A percentile compares a stretch with the other conserved stretches of the same genome.
Conservation (phyloP, 768 basidiomycete species). For the Panellus pusillus region DNA sequence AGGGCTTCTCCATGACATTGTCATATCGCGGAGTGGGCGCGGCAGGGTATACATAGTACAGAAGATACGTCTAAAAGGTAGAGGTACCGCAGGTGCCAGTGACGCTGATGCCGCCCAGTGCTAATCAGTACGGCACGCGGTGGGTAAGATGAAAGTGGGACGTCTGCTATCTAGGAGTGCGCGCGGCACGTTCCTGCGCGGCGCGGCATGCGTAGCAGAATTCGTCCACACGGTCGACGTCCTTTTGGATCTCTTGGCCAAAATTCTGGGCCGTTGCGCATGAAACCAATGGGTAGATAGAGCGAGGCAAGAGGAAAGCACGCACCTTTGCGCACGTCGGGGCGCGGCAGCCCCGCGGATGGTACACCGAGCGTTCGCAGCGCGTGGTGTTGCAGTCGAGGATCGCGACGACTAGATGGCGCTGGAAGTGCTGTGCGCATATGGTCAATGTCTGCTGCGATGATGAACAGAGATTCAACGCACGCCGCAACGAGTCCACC, state of each 20-base stretch:
- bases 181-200: conserved; percentile 37
- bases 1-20: too few species aligned
- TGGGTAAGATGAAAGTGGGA: too few species aligned
- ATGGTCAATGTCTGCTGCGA: conserved; percentile 13
- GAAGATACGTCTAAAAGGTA: too few species aligned
- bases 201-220: conserved; percentile 70
- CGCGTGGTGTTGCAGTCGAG: conserved; percentile 66
- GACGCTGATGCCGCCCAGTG: too few species aligned
- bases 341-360: conserved; percentile 55
- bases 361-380: conserved; percentile 65
- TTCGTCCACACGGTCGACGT: conserved; percentile 70
- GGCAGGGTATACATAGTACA: too few species aligned
- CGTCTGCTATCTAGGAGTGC: conserved; percentile 13
- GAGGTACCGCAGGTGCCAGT: too few species aligned
- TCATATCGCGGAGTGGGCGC: too few species aligned
- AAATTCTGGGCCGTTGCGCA: conserved; percentile 48
- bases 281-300: too few species aligned
- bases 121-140: too few species aligned
- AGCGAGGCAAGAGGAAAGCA: conserved; percentile 4
- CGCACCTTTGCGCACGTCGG: conserved; percentile 59
- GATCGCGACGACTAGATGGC: conserved; percentile 71
- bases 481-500: conserved; percentile 73
- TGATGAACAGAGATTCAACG: conserved; percentile 20
- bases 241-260: conserved; percentile 66
- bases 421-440: conserved; percentile 68